Conservation (phyloP, 768 basidiomycete genomes). For the Suillus cothurnatus region DNA sequence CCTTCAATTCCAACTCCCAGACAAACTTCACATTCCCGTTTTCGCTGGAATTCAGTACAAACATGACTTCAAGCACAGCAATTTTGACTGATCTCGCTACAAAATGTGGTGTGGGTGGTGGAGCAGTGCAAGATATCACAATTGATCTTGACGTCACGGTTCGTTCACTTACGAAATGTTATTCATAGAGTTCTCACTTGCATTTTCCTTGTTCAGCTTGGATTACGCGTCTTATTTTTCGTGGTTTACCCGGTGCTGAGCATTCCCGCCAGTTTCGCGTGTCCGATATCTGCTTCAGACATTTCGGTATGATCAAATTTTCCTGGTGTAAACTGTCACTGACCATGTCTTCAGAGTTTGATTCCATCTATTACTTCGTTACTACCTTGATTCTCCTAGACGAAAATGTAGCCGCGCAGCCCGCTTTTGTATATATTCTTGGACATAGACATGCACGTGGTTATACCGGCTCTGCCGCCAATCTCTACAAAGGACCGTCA, state of each 20-base stretch:
- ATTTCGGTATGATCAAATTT: slow-evolving; percentile 18
- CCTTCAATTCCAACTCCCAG: slow-evolving; percentile 51
- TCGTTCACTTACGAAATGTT: slow-evolving; percentile 23
- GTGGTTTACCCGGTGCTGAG: slow-evolving; percentile 68
- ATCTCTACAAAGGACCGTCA: background rate
- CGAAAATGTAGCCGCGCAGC: background rate
- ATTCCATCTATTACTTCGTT: slow-evolving; percentile 19
- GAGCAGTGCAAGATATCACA: slow-evolving; percentile 47
- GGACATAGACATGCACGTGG: background rate
- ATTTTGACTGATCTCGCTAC: slow-evolving; percentile 63
- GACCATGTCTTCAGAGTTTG: slow-evolving; percentile 21
- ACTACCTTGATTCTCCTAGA: background rate
- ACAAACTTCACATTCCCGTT: slow-evolving; percentile 82
- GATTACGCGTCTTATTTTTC: slow-evolving; percentile 63
- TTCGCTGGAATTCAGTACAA: slow-evolving; percentile 58
- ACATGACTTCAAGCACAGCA: slow-evolving; percentile 49
- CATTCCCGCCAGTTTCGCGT: slow-evolving; percentile 61
- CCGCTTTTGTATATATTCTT: background rate
- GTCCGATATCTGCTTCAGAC: slow-evolving; percentile 52
- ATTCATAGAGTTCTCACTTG: background rate
- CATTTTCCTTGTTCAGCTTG: slow-evolving; percentile 46
- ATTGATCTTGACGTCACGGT: slow-evolving; percentile 72
- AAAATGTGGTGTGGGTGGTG: slow-evolving; percentile 61
- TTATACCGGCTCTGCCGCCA: too few relatives aligned
- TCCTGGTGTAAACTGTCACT: slow-evolving; percentile 10